Percentiles rank a stretch among this genome's conserved stretches.
Evolutionary conservation across 495 filamentous ascomycete genomes (phyloP).

Genomic region (Neurospora sp.): DNA sequence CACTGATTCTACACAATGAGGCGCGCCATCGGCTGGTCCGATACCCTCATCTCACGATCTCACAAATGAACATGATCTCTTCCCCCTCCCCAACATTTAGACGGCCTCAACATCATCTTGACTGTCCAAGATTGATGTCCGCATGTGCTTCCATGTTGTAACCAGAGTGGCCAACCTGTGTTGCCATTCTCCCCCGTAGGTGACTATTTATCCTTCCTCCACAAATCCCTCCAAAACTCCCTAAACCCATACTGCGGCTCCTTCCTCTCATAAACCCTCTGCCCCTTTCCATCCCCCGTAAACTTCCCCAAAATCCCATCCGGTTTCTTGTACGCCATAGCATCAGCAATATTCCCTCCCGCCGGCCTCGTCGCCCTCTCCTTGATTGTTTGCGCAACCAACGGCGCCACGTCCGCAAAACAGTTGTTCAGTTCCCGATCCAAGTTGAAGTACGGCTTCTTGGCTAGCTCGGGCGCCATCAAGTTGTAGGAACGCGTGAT

Average conservation of each 20-base stretch:
- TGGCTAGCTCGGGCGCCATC: constrained; percentile 81
- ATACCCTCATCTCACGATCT: not conserved
- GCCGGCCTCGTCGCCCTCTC: constrained; percentile 51
- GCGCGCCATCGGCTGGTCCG: not conserved
- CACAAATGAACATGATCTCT: not conserved
- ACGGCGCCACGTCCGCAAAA: constrained; percentile 77
- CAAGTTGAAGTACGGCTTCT: constrained; percentile 85
- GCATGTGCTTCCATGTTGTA: not conserved
- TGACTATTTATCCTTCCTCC: constrained; percentile 3
- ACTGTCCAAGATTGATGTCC: not conserved
- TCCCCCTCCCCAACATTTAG: too few species aligned
- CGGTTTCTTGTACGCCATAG: constrained; percentile 11
- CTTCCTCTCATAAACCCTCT: constrained; percentile 59
- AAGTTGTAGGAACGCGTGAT: constrained; percentile 88
- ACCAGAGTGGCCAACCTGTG: not conserved
- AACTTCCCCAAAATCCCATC: constrained; percentile 33
- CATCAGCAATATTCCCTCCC: constrained; percentile 17
- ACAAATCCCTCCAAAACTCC: constrained; percentile 83
- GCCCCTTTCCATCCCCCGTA: constrained; percentile 36
- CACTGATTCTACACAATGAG: not conserved
- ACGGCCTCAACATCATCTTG: not conserved
- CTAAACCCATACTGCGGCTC: constrained; percentile 72
- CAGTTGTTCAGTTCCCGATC: constrained; percentile 73
- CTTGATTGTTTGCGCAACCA: constrained; percentile 58
- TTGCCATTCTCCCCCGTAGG: too few species aligned